Evolutionary conservation across 2,329 filamentous ascomycete species (phyloP), one percentile per base, ranked within the genome.

Genomic region (Cordyceps javanica): DNA sequence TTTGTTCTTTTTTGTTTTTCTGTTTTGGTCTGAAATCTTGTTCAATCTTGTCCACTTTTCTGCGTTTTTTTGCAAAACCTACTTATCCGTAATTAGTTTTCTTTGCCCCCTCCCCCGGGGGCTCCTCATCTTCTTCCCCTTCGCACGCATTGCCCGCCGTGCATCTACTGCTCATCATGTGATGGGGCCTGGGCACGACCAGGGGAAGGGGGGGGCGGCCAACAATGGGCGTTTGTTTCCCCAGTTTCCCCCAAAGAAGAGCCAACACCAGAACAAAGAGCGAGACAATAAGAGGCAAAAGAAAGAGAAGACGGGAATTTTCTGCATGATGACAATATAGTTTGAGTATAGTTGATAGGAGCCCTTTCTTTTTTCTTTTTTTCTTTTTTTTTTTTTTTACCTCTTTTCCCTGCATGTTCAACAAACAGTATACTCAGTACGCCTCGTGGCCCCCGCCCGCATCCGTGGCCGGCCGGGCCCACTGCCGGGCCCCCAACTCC

Each of bases 111-210:
- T 41, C 36, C n/a, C 34, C 11, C 38, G 19, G 5, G 6, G 36
- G 10, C 36, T 38, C 4, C 2, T 23, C 23, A 4, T 10, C 39
- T 6, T 9, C 6, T 13, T 14, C n/a, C 19, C 28, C 46, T 14
- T 23, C 34, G 28, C n/a, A n/a, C n/a, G n/a, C n/a, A n/a, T n/a
- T 44, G 51, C 26, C 41, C 39, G 30, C 51, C 52, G 38, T 55
- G 42, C 52, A 55, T 46, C 39, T 42, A 14, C 41, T 28, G 5
- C 5, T 21, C 52, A 55, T 55, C 52, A 55, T 55, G 52, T 55
- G 52, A 55, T 46, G 42, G 36, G 19, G 42, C 14, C 14, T 21
- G 11, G 16, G 23, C n/a, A 28, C 23, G 16, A 39, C n/a, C n/a
- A n/a, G n/a, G n/a, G n/a, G n/a, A n/a, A n/a, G n/a, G n/a, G n/a